Evolutionary conservation across 306 rosid genomes (phyloP).

Genomic region (Ziziphus jujuba): DNA sequence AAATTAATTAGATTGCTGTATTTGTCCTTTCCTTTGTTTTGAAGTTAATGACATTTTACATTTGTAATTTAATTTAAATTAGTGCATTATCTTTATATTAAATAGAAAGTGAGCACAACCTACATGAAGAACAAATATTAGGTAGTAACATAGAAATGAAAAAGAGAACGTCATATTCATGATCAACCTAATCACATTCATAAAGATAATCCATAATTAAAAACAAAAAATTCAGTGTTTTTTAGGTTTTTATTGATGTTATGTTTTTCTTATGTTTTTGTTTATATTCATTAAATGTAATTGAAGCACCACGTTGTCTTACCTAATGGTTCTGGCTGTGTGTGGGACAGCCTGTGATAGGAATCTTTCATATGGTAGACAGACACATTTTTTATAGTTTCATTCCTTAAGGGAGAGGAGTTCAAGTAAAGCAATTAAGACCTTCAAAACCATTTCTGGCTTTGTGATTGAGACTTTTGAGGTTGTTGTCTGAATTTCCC

Average conservation of each 20-base stretch:
- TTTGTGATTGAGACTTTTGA: neutral
- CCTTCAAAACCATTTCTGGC: no score
- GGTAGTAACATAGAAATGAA: neutral
- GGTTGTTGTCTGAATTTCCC: no score
- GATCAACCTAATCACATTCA: neutral
- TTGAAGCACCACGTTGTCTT: neutral
- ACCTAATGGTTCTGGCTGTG: neutral
- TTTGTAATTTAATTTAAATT: neutral
- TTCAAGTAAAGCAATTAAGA: neutral
- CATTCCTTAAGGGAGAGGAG: neutral
- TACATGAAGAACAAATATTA: neutral
- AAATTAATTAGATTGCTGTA: neutral
- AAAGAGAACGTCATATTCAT: neutral
- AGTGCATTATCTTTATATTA: neutral
- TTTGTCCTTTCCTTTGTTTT: constrained; percentile 10
- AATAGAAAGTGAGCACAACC: no score
- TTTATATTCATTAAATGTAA: neutral
- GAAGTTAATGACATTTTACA: neutral
- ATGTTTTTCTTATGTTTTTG: no score
- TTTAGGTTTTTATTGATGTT: no score
- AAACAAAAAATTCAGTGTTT: no score
- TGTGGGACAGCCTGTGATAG: neutral
- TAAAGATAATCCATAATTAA: neutral
- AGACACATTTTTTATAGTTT: neutral
- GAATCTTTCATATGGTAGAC: neutral